Evolutionary conservation across 164 flowering plant genomes (phyloP).

Genomic region (Tetrastigma voinierianum): DNA sequence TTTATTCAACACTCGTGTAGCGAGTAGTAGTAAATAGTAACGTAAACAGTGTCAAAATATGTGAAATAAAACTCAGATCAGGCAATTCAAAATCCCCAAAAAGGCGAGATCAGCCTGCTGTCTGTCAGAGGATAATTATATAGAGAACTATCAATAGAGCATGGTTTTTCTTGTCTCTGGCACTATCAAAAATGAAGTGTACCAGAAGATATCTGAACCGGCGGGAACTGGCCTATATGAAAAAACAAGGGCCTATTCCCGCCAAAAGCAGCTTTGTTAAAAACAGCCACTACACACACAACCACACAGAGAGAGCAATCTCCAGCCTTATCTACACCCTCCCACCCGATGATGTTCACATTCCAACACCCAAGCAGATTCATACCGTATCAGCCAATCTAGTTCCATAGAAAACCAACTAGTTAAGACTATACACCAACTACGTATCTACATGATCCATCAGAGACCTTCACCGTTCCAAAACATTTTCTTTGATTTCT

Average conservation of each 20-base stretch:
- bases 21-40: too few relatives aligned
- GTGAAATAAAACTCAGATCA: background rate
- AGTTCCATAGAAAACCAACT: slow-evolving; percentile 7
- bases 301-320: slow-evolving; percentile 11
- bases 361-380: background rate
- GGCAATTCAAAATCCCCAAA: too few relatives aligned
- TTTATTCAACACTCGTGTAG: too few relatives aligned
- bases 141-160: background rate
- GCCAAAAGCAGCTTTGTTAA: slow-evolving; percentile 44
- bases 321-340: slow-evolving; percentile 24
- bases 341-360: slow-evolving; percentile 17
- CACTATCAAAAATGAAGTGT: background rate
- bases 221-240: slow-evolving; percentile 35
- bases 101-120: too few relatives aligned
- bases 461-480: slow-evolving; percentile 5
- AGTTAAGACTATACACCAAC: slow-evolving; percentile 27
- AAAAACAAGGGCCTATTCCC: slow-evolving; percentile 49
- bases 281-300: slow-evolving; percentile 37
- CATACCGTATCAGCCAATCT: background rate
- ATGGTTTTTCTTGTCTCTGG: background rate
- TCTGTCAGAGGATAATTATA: too few relatives aligned
- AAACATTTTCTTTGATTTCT: background rate
- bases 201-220: background rate
- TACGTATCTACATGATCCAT: slow-evolving; percentile 38
- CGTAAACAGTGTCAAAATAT: too few relatives aligned